Evolutionary conservation across 2,329 filamentous ascomycete species (phyloP).

Genomic region (Rutstroemia sp.): DNA sequence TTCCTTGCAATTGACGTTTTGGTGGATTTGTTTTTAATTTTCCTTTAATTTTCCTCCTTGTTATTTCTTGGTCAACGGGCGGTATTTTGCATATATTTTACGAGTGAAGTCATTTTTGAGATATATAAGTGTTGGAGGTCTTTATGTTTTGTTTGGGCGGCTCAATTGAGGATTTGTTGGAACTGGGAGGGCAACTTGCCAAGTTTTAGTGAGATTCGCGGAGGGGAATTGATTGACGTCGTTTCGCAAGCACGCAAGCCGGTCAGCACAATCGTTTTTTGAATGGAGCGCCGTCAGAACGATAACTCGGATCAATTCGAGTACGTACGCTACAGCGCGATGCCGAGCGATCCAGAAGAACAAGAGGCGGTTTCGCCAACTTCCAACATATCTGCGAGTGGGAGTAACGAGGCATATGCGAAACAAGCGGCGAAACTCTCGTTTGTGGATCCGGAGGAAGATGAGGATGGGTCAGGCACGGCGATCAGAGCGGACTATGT

Average conservation of each 20-base stretch:
- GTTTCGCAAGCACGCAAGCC: neutral
- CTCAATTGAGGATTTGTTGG: neutral
- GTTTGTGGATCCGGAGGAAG: constrained; percentile 26
- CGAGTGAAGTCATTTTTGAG: too few species aligned
- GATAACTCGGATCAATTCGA: neutral
- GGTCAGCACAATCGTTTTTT: neutral
- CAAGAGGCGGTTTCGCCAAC: neutral
- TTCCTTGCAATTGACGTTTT: too few species aligned
- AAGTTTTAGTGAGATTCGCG: neutral
- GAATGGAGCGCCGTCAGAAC: neutral
- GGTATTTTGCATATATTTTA: too few species aligned
- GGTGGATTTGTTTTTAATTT: too few species aligned
- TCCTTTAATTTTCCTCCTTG: too few species aligned
- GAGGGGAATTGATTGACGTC: neutral
- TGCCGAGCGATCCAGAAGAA: neutral
- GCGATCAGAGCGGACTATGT: constrained; percentile 57
- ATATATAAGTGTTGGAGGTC: too few species aligned
- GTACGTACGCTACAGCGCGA: constrained; percentile 6
- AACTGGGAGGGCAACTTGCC: neutral
- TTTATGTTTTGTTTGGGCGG: too few species aligned
- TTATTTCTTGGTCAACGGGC: too few species aligned
- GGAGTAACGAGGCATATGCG: constrained; percentile 41
- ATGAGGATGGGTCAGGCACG: constrained; percentile 30
- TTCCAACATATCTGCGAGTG: neutral
- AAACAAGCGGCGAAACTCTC: constrained; percentile 55